Evolutionary conservation across 129 eudicot species (phyloP).

Genomic region (Deinandra increscens): DNA sequence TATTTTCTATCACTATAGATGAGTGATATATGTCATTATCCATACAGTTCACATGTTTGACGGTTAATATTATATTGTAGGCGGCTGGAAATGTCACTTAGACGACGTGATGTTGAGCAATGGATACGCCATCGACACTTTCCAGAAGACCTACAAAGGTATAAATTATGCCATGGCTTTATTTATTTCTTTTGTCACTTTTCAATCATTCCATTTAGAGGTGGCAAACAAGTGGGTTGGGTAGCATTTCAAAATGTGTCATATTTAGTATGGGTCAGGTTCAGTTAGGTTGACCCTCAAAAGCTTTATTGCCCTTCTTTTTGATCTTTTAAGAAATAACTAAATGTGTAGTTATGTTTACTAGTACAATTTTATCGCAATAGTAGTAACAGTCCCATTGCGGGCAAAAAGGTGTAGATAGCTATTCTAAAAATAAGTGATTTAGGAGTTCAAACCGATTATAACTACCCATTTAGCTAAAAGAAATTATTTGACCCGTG

Average conservation of each 20-base stretch:
- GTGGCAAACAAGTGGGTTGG: not conserved
- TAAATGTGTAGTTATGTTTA: not conserved
- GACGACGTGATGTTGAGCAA: conserved; percentile 89
- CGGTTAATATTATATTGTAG: conserved; percentile 33
- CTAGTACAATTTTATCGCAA: not conserved
- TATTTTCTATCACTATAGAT: not conserved
- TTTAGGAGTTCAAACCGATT: not conserved
- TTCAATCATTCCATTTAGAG: not conserved
- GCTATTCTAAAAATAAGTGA: no score
- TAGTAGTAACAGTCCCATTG: no score
- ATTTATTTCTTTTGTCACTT: not conserved
- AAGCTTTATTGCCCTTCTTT: not conserved
- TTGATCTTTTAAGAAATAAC: not conserved
- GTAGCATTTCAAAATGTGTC: not conserved
- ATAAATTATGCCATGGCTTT: not conserved
- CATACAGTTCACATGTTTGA: conserved; percentile 1
- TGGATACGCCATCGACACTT: conserved; percentile 94
- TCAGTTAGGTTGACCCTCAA: not conserved
- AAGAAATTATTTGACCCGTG: no score
- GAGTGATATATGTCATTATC: not conserved
- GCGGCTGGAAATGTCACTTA: conserved; percentile 79
- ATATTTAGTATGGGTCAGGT: not conserved
- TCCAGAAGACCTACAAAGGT: conserved; percentile 63
- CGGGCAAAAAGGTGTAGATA: no score
- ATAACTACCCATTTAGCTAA: not conserved